phyloP scores from a whole-genome alignment of 164 flowering plant genomes.

The Amborella trichopoda region DNA sequence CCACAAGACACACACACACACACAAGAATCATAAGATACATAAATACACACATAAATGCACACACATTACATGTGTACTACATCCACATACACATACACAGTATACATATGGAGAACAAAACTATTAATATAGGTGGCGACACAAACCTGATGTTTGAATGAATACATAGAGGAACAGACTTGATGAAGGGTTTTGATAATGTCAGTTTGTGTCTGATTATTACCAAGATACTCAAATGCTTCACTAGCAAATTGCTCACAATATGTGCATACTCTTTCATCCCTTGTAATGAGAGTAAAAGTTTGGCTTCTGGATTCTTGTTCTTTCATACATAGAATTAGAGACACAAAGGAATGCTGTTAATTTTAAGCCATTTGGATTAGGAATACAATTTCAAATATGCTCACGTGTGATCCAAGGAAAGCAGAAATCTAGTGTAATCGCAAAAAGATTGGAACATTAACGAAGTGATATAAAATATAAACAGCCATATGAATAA shows the following conservation, averaged over 20 bases:
- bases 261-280: conserved; percentile 41
- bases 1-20: too few relatives aligned
- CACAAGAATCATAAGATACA: too few relatives aligned
- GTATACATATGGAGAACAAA: too few relatives aligned
- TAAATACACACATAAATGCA: too few relatives aligned
- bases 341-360: conserved; percentile 4
- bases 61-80: too few relatives aligned
- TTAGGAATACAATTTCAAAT: neutral
- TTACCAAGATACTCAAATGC: conserved; percentile 47
- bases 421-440: neutral
- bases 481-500: too few relatives aligned
- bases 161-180: conserved; percentile 42
- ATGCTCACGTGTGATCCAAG: too few relatives aligned
- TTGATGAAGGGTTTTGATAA: conserved; percentile 39
- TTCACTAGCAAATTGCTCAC: conserved; percentile 48
- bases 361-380: conserved; percentile 1
- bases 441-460: neutral
- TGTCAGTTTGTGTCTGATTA: conserved; percentile 57
- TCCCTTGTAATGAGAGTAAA: conserved; percentile 15
- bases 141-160: conserved; percentile 57
- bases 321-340: conserved; percentile 17
- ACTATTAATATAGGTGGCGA: too few relatives aligned
- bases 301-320: conserved; percentile 8
- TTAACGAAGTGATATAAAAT: neutral
- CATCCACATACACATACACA: too few relatives aligned